Evolutionary conservation across 345 rosid genomes (phyloP).

Genomic region (Gossypium anomalum): DNA sequence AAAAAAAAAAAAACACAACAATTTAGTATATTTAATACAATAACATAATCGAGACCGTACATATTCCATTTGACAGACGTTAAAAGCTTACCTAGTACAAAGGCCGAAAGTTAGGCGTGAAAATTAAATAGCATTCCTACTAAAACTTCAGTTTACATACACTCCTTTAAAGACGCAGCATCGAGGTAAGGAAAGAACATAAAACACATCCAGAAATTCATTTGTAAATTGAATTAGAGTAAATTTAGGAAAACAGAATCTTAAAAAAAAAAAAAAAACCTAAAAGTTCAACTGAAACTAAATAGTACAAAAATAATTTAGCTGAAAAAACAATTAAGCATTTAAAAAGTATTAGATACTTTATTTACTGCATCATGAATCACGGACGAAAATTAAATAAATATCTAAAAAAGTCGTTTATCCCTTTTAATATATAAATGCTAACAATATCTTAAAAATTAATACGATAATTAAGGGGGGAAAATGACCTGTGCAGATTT

Average conservation of each 20-base stretch:
- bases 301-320: not conserved
- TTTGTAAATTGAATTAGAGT: not conserved
- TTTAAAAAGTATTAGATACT: not conserved
- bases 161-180: not conserved
- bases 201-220: not conserved
- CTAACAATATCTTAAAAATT: not conserved
- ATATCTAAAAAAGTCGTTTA: not conserved
- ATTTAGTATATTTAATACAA: not conserved
- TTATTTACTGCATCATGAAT: not conserved
- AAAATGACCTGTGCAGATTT: slow-evolving; percentile 63
- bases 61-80: slow-evolving; percentile 4
- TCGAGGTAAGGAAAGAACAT: not conserved
- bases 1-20: not conserved
- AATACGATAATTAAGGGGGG: not conserved
- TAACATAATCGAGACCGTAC: not conserved
- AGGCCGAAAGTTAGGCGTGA: not conserved
- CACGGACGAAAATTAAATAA: not conserved
- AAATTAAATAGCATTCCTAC: not conserved
- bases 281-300: not conserved
- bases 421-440: not conserved
- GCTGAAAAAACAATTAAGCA: not conserved
- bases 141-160: not conserved
- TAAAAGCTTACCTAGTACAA: not conserved
- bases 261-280: not conserved
- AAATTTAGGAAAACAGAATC: not conserved